Evolutionary conservation across 1,139 yeast genomes (phyloP), one percentile per base, ranked within the genome.

Genomic region (Groenewaldozyma sp.): DNA sequence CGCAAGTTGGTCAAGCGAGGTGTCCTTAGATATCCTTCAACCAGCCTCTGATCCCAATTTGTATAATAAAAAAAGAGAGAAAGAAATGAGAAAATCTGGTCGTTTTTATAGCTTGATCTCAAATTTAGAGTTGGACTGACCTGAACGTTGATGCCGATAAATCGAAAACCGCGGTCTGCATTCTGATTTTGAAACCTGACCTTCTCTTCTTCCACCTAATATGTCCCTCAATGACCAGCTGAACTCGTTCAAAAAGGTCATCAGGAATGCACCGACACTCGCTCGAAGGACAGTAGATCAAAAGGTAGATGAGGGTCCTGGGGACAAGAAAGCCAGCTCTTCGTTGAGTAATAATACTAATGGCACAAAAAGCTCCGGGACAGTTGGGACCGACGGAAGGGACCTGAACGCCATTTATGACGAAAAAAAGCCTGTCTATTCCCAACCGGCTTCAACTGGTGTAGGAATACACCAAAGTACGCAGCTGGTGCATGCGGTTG

Each of bases 401-500:
- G 22, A 14, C 5, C 9, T 13, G 7, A 26, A 31, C 36, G 22
- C 36, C 41, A 54, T 50, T 53, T 34, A 50, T 53, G 37, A 62
- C 60, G 39, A 60, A 59, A 53, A 59, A 54, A 37, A 31, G 24
- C 28, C 45, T 37, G 56, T 57, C 28, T 59, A 56, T 42, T 56
- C 63, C 3, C 66, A 61, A 48, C 64, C 67, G 2, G 58, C 58
- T 20, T 51, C 52, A 32, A 58, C 63, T 9, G 64, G 63, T 9
- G 54, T 67, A 3, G 77, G 76, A 13, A 36, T 36, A 10, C 94
- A 82, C 57, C 72, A 80, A 46, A 79, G 88, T 7, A 84, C 95
- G 0, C 86, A 82, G 58, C 65, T 86, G 44, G 78, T 82, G 46
- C 74, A 84, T 55, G 96, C 97, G 1, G 93, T 91, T 14, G 97